phyloP scores from a whole-genome alignment of 2,329 filamentous ascomycete genomes.

The Arthrobotrys megalospora region DNA sequence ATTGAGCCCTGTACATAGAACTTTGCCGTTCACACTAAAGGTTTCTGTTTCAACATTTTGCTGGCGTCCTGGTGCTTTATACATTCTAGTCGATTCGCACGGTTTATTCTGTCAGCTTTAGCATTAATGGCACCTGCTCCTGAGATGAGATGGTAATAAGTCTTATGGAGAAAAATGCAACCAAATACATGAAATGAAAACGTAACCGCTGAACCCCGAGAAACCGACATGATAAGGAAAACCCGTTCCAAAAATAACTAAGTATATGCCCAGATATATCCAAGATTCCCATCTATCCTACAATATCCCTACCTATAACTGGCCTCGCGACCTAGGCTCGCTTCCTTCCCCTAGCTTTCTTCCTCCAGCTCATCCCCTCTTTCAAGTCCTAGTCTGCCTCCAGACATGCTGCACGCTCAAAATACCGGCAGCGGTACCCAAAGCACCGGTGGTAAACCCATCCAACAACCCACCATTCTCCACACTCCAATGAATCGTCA shows the following conservation, averaged over 20 bases:
- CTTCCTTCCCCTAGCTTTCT: background rate
- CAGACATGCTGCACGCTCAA: constrained; percentile 70
- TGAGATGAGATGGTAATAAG: constrained; percentile 29
- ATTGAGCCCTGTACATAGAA: constrained; percentile 16
- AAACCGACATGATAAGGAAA: constrained; percentile 32
- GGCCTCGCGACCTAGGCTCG: background rate
- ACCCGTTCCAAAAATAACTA: constrained; percentile 15
- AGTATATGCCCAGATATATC: constrained; percentile 34
- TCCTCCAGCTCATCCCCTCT: background rate
- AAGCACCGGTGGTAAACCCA: constrained; percentile 74
- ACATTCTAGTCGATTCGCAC: background rate
- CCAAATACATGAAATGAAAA: constrained; percentile 27
- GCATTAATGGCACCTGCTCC: constrained; percentile 1
- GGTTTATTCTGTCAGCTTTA: constrained; percentile 1
- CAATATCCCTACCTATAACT: constrained; percentile 10
- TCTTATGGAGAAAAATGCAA: constrained; percentile 22
- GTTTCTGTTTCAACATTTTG: constrained; percentile 4
- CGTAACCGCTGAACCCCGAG: constrained; percentile 48
- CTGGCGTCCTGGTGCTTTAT: constrained; percentile 20
- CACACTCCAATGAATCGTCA: constrained; percentile 84
- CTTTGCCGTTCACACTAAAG: background rate
- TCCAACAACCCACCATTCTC: constrained; percentile 75
- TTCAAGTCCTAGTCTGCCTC: constrained; percentile 66
- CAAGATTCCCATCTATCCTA: constrained; percentile 39
- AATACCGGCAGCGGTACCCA: constrained; percentile 71